Conservation (phyloP, 2,329 filamentous ascomycete genomes). For the Gyromitra esculenta region DNA sequence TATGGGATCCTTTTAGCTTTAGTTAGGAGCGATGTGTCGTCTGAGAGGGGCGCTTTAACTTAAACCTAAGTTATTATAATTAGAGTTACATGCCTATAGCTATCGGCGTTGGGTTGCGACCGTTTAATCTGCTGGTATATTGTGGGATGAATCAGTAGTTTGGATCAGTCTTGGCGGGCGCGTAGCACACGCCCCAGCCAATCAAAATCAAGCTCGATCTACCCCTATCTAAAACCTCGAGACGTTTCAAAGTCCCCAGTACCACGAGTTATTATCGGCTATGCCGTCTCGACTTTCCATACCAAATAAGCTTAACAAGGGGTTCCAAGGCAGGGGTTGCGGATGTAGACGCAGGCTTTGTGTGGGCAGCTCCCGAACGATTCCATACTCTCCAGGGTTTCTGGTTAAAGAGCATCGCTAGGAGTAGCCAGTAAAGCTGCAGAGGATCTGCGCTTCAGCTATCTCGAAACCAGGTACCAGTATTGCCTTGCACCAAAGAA, state of each 20-base stretch:
- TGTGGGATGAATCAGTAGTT: not conserved
- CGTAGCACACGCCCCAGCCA: not conserved
- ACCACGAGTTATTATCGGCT: conserved; percentile 2
- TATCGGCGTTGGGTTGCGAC: not conserved
- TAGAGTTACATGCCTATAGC: too few relatives aligned
- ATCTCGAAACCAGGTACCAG: not conserved
- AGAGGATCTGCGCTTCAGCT: not conserved
- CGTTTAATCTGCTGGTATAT: too few relatives aligned
- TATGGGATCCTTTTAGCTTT: too few relatives aligned
- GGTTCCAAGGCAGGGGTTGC: not conserved
- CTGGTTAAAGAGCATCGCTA: not conserved
- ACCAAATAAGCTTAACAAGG: not conserved
- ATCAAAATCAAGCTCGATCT: not conserved
- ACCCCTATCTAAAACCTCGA: not conserved
- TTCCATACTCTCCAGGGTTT: not conserved
- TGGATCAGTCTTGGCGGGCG: not conserved
- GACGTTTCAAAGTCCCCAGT: not conserved
- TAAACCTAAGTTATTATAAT: too few relatives aligned
- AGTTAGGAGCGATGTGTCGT: too few relatives aligned
- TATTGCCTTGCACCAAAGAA: not conserved
- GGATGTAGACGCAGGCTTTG: not conserved
- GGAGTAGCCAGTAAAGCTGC: not conserved
- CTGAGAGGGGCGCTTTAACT: too few relatives aligned
- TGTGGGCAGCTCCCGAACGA: not conserved
- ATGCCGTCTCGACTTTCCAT: not conserved